phyloP scores from a whole-genome alignment of 768 basidiomycete species.

The Tricholoma bakamatsutake region DNA sequence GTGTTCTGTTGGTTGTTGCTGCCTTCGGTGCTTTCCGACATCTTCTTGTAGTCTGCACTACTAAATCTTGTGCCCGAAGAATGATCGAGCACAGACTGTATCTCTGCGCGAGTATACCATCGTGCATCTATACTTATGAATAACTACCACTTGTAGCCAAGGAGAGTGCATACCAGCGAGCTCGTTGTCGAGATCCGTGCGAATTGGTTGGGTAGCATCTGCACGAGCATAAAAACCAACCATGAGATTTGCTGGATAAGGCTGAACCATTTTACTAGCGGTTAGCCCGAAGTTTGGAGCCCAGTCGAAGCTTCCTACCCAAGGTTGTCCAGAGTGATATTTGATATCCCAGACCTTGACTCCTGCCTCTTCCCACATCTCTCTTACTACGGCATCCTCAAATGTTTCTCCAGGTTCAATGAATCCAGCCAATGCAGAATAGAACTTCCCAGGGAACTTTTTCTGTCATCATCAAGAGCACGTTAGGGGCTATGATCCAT shows the following conservation, averaged over 20 bases:
- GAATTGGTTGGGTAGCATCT: constrained; percentile 66
- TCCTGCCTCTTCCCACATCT: constrained; percentile 96
- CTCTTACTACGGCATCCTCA: constrained; percentile 88
- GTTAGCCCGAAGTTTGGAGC: neutral
- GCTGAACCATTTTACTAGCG: constrained; percentile 37
- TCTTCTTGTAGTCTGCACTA: constrained; percentile 44
- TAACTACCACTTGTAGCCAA: neutral
- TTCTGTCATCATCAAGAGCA: constrained; percentile 32
- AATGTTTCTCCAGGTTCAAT: constrained; percentile 92
- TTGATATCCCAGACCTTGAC: constrained; percentile 77
- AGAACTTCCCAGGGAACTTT: constrained; percentile 65
- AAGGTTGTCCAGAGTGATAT: constrained; percentile 86
- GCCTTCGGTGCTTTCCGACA: constrained; percentile 37
- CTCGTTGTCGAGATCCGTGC: constrained; percentile 90
- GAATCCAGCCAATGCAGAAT: constrained; percentile 91
- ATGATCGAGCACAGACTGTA: constrained; percentile 58
- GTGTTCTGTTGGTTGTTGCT: constrained; percentile 16
- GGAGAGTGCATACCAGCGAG: constrained; percentile 59
- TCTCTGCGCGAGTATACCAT: constrained; percentile 80
- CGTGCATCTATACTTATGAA: constrained; percentile 56
- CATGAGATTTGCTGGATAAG: constrained; percentile 89
- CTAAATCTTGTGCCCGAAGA: constrained; percentile 42
- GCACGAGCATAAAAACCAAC: constrained; percentile 82
- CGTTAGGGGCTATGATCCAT: neutral
- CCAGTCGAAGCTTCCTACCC: constrained; percentile 42